These are phyloP conservation scores for Solanum peruvianum DNA, from an alignment of 257 asterid species.

Conservation along the genomic window DNA sequence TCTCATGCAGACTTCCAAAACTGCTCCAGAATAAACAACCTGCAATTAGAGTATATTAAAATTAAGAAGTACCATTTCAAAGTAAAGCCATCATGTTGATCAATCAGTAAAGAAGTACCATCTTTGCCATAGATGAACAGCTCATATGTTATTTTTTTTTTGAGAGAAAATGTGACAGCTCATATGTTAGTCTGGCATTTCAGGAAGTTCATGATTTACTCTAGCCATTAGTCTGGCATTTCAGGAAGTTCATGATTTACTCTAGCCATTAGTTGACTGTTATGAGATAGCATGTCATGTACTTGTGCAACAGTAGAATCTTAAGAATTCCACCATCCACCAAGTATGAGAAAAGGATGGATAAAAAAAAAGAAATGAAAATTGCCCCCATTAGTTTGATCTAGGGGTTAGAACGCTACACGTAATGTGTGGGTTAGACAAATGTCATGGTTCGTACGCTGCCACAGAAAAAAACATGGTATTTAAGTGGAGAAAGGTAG, in stretches of 20 bases:
- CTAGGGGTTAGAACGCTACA: not conserved
- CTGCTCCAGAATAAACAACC: slow-evolving; percentile 72
- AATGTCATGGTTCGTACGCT: not conserved
- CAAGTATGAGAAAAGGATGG: not conserved
- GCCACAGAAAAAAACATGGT: not conserved
- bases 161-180: not conserved
- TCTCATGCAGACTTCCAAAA: slow-evolving; percentile 94
- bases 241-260: not conserved
- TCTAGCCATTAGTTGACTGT: not conserved
- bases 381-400: not conserved
- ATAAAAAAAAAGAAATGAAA: not conserved
- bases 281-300: not conserved
- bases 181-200: not conserved
- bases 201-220: not conserved
- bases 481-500: not conserved
- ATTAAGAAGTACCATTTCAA: not conserved
- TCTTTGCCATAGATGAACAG: not conserved
- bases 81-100: not conserved
- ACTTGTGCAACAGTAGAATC: not conserved
- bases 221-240: not conserved
- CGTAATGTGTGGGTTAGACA: not conserved
- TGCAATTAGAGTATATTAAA: slow-evolving; percentile 8
- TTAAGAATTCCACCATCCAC: not conserved
- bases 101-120: not conserved
- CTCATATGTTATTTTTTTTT: not conserved